phyloP scores from a whole-genome alignment of 176 grass and related monocot genomes.

The Oryza punctata region DNA sequence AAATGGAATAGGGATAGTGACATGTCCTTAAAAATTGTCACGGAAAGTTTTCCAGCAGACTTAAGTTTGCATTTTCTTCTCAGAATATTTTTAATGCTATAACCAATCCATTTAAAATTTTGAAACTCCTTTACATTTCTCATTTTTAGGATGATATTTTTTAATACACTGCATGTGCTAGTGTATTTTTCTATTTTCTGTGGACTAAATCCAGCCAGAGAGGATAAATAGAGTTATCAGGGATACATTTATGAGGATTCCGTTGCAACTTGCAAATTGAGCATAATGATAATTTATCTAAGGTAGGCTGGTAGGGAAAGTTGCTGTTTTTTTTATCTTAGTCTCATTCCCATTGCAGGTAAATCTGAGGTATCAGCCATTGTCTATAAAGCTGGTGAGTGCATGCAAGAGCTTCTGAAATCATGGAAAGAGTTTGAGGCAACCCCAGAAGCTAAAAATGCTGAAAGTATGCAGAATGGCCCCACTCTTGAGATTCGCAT shows the following conservation, averaged over 20 bases:
- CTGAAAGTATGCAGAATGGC: slow-evolving; percentile 57
- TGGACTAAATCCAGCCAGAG: neutral
- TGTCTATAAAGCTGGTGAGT: slow-evolving; percentile 93
- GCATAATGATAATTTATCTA: slow-evolving; percentile 11
- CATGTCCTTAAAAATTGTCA: slow-evolving; percentile 34
- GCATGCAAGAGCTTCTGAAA: slow-evolving; percentile 91
- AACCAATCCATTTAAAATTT: slow-evolving; percentile 26
- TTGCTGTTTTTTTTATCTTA: slow-evolving; percentile 7
- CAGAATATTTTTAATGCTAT: slow-evolving; percentile 20
- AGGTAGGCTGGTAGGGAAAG: neutral
- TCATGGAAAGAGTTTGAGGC: slow-evolving; percentile 85
- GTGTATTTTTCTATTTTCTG: neutral
- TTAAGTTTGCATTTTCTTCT: slow-evolving; percentile 31
- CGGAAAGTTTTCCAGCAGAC: slow-evolving; percentile 5
- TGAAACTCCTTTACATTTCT: slow-evolving; percentile 1
- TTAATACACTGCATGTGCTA: neutral
- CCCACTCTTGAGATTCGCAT: slow-evolving; percentile 82
- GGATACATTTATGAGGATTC: neutral
- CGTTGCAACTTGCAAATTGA: slow-evolving; percentile 21
- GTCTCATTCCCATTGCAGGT: slow-evolving; percentile 45
- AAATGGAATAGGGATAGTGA: slow-evolving; percentile 47
- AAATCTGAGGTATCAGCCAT: slow-evolving; percentile 76
- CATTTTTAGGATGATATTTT: slow-evolving; percentile 14
- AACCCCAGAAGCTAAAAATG: slow-evolving; percentile 60
- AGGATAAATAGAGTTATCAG: slow-evolving; percentile 16